phyloP scores from a whole-genome alignment of 208 protist genomes.

The Trypanosoma conorhini region DNA sequence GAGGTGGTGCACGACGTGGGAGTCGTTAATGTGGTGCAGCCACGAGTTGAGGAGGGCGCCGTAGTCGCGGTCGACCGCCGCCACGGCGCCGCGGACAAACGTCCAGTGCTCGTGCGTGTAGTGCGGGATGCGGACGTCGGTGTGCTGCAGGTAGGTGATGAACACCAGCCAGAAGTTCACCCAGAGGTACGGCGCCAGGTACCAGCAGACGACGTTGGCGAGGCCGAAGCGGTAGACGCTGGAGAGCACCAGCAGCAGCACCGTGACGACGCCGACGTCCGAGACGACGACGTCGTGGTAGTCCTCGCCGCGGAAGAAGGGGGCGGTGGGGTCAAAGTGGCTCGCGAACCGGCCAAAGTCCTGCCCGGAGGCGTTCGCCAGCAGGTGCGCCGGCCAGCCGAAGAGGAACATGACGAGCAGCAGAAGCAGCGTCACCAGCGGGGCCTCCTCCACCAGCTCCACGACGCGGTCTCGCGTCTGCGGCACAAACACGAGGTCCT shows the following conservation, averaged over 20 bases:
- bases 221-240: slow-evolving; percentile 54
- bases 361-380: slow-evolving; percentile 76
- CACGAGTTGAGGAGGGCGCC: slow-evolving; percentile 80
- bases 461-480: slow-evolving; percentile 57
- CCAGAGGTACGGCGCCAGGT: slow-evolving; percentile 83
- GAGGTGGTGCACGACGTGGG: slow-evolving; percentile 95
- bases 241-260: slow-evolving; percentile 44
- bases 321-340: slow-evolving; percentile 85
- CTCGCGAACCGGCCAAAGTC: slow-evolving; percentile 68
- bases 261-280: slow-evolving; percentile 65
- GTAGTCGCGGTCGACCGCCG: slow-evolving; percentile 92
- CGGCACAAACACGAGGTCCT: slow-evolving; percentile 90
- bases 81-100: slow-evolving; percentile 92
- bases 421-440: slow-evolving; percentile 45
- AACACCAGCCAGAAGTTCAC: slow-evolving; percentile 92
- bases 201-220: slow-evolving; percentile 70
- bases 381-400: slow-evolving; percentile 91
- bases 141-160: slow-evolving; percentile 96
- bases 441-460: slow-evolving; percentile 71
- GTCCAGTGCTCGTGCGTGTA: slow-evolving; percentile 91
- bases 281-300: slow-evolving; percentile 66
- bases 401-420: slow-evolving; percentile 79
- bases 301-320: slow-evolving; percentile 81
- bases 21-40: slow-evolving; percentile 95
- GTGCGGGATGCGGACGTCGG: slow-evolving; percentile 91